Evolutionary conservation across 192 early-diverging fungal genomes (phyloP).

Genomic region (Dispira simplex): DNA sequence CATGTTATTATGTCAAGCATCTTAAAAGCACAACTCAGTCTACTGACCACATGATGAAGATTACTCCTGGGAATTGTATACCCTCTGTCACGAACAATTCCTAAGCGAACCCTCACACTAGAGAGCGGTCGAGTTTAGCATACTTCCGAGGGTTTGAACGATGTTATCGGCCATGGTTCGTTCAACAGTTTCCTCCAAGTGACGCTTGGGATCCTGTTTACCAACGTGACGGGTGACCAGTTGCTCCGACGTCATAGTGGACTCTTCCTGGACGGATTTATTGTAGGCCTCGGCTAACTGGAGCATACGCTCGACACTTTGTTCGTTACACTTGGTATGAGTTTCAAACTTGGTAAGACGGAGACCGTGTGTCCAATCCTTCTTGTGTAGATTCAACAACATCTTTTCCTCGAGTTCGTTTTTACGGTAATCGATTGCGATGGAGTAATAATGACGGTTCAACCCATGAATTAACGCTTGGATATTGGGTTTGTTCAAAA

Average conservation of each 20-base stretch:
- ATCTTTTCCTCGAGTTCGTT: constrained; percentile 99
- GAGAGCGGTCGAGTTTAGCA: constrained; percentile 66
- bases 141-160: constrained; percentile 85
- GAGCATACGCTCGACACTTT: constrained; percentile 81
- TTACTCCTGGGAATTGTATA: too few relatives aligned
- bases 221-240: constrained; percentile 99
- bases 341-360: constrained; percentile 64
- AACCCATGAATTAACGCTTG: constrained; percentile 96
- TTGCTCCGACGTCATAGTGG: constrained; percentile 80
- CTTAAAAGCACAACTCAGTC: too few relatives aligned
- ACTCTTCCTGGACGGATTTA: constrained; percentile 97
- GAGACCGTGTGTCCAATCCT: constrained; percentile 97
- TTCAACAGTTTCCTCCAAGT: constrained; percentile 88
- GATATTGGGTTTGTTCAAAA: constrained; percentile 94
- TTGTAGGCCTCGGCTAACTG: constrained; percentile 83
- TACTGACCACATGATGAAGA: too few relatives aligned
- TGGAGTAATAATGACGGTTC: constrained; percentile 98
- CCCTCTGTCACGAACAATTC: too few relatives aligned
- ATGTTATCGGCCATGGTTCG: constrained; percentile 90
- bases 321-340: constrained; percentile 71
- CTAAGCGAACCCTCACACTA: constrained; percentile 13
- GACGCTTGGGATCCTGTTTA: constrained; percentile 99
- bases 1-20: too few relatives aligned
- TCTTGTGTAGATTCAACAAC: constrained; percentile 97
- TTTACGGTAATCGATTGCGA: constrained; percentile 98